Evolutionary conservation across 2,329 filamentous ascomycete genomes (phyloP).

Genomic region (Trichophyton mentagrophytes): DNA sequence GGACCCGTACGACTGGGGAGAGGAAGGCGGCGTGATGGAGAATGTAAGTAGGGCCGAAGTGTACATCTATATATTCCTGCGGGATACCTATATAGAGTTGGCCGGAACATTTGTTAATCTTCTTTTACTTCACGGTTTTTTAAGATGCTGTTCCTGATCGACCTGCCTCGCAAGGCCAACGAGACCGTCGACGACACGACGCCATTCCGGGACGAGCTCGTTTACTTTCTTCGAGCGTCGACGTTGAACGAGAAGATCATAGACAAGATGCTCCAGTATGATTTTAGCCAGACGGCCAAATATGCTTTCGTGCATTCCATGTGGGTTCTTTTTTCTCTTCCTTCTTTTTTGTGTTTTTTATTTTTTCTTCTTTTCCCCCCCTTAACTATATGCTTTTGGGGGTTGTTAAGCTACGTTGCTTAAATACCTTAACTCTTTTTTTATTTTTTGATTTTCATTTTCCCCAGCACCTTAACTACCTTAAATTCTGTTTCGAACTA

Average conservation of each 20-base stretch:
- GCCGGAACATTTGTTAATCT: too few species aligned
- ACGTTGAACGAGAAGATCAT: conserved; percentile 53
- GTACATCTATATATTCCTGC: too few species aligned
- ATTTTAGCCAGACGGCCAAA: conserved; percentile 59
- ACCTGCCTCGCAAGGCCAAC: conserved; percentile 50
- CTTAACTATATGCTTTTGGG: too few species aligned
- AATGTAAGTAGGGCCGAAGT: conserved; percentile 43
- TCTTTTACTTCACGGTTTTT: too few species aligned
- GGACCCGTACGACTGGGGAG: conserved; percentile 78
- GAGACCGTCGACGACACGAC: conserved; percentile 23
- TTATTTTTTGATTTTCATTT: neutral
- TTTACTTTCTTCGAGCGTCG: conserved; percentile 56
- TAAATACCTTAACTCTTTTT: neutral
- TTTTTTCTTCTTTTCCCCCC: neutral
- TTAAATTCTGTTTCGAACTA: neutral
- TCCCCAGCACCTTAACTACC: too few species aligned
- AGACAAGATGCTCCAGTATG: conserved; percentile 60
- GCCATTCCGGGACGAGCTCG: conserved; percentile 56
- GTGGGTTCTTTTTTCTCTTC: conserved; percentile 38
- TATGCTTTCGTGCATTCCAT: conserved; percentile 79
- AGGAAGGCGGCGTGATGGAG: conserved; percentile 69
- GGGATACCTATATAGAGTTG: neutral
- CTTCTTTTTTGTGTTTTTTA: neutral
- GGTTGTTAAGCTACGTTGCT: too few species aligned
- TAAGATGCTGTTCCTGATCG: conserved; percentile 77